Percentiles rank a stretch among this genome's conserved stretches.
These are phyloP conservation scores for Linnemannia zychae DNA, from an alignment of 192 early-diverging fungal genomes.

Conservation along the genomic window DNA sequence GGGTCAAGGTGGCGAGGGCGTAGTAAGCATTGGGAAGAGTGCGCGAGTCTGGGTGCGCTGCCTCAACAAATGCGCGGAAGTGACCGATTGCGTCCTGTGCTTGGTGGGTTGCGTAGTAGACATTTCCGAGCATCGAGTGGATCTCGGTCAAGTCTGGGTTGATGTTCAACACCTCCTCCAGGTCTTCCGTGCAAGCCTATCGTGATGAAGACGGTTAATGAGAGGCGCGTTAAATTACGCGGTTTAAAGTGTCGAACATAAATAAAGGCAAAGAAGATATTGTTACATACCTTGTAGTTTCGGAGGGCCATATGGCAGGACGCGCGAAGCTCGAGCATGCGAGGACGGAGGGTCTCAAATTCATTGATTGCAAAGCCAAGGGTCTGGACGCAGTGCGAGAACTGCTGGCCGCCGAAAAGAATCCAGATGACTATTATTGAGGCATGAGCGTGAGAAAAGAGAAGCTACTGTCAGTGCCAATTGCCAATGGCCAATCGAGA, in stretches of 20 bases:
- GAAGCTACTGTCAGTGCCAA: not conserved
- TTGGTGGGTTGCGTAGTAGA: constrained; percentile 58
- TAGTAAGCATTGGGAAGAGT: constrained; percentile 66
- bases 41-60: constrained; percentile 64
- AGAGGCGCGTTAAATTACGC: not conserved
- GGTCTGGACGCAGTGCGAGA: constrained; percentile 67
- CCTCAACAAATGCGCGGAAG: constrained; percentile 63
- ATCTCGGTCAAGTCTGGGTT: constrained; percentile 34
- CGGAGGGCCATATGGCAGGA: constrained; percentile 63
- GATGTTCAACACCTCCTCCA: constrained; percentile 42
- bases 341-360: constrained; percentile 63
- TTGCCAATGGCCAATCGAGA: not conserved
- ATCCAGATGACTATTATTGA: constrained; percentile 63
- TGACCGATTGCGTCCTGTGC: constrained; percentile 59
- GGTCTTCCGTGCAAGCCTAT: constrained; percentile 55
- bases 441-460: not conserved
- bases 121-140: constrained; percentile 54
- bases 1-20: constrained; percentile 59
- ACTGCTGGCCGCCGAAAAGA: constrained; percentile 70
- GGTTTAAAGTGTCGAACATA: constrained; percentile 23
- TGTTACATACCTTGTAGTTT: constrained; percentile 53
- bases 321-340: constrained; percentile 67
- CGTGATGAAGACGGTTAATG: constrained; percentile 38
- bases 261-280: constrained; percentile 50
- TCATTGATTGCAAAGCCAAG: constrained; percentile 66